Evolutionary conservation across 768 basidiomycete genomes (phyloP).

Genomic region (Trametes cubensis): DNA sequence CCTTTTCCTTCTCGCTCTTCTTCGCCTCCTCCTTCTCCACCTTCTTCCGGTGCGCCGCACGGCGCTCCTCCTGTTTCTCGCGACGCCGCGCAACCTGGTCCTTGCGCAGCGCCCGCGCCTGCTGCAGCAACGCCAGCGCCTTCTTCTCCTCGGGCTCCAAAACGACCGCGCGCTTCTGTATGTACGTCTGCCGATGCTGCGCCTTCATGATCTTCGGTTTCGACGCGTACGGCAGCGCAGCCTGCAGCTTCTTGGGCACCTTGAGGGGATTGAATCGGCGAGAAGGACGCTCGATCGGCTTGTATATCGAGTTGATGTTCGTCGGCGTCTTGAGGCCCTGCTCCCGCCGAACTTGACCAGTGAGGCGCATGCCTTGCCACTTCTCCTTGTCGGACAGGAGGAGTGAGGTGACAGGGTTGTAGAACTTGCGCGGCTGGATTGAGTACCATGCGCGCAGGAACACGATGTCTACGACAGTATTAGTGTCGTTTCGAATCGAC

Average conservation of each 20-base stretch:
- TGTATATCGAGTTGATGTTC: conserved; percentile 86
- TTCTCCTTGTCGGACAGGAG: conserved; percentile 77
- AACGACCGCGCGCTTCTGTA: conserved; percentile 93
- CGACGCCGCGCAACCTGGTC: conserved; percentile 79
- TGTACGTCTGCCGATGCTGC: conserved; percentile 77
- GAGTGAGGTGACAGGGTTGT: conserved; percentile 94
- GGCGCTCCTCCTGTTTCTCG: conserved; percentile 86
- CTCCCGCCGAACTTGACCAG: conserved; percentile 88
- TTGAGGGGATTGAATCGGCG: conserved; percentile 91
- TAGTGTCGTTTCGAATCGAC: background rate
- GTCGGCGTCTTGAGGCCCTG: conserved; percentile 81
- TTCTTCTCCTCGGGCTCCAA: conserved; percentile 95
- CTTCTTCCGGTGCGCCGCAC: conserved; percentile 69
- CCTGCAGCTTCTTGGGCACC: conserved; percentile 88
- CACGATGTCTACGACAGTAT: conserved; percentile 62
- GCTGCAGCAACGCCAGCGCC: conserved; percentile 88
- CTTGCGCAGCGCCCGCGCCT: conserved; percentile 89
- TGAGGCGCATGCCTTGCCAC: conserved; percentile 96
- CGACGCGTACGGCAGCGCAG: conserved; percentile 85
- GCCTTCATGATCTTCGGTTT: conserved; percentile 86
- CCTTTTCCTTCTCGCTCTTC: conserved; percentile 70
- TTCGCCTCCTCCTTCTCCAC: conserved; percentile 66
- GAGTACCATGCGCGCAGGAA: conserved; percentile 98
- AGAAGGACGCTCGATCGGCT: conserved; percentile 72
- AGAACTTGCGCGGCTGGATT: conserved; percentile 92